Percentiles rank a stretch among this genome's conserved stretches.
These are phyloP conservation scores for Botrytis aclada DNA, from an alignment of 2,329 filamentous ascomycete genomes.

Conservation along the genomic window DNA sequence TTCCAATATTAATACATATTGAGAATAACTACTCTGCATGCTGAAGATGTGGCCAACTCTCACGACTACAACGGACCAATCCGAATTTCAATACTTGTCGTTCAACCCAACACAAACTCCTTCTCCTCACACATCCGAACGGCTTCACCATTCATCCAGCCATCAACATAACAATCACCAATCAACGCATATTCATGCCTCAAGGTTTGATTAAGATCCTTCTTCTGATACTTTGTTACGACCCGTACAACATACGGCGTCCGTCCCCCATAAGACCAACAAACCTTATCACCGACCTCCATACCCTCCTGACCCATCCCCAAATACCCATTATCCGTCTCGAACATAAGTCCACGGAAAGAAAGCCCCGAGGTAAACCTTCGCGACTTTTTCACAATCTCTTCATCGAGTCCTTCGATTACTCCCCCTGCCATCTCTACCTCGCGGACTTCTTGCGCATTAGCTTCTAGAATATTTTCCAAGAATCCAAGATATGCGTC, in stretches of 20 bases:
- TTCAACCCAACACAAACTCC: background rate
- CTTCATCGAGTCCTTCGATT: background rate
- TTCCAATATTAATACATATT: too few relatives aligned
- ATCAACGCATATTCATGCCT: background rate
- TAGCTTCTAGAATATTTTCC: too few relatives aligned
- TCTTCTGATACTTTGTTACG: background rate
- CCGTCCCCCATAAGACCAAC: background rate
- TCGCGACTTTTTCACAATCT: background rate
- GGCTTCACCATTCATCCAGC: background rate
- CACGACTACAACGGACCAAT: too few relatives aligned
- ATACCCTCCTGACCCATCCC: background rate
- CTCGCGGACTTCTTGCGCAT: background rate
- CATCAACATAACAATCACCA: background rate
- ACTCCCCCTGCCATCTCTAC: background rate
- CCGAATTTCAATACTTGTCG: background rate
- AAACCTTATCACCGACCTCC: background rate
- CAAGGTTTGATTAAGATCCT: background rate
- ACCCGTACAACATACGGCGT: background rate
- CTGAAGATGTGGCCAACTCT: too few relatives aligned
- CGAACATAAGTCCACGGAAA: background rate
- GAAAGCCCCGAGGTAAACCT: background rate
- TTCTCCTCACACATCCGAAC: background rate
- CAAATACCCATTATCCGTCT: background rate
- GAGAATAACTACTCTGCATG: too few relatives aligned
- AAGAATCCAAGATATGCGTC: background rate